Evolutionary conservation across 2,329 filamentous ascomycete genomes (phyloP), one percentile per base, ranked within the genome.

Genomic region (Waltergamsia citrina): DNA sequence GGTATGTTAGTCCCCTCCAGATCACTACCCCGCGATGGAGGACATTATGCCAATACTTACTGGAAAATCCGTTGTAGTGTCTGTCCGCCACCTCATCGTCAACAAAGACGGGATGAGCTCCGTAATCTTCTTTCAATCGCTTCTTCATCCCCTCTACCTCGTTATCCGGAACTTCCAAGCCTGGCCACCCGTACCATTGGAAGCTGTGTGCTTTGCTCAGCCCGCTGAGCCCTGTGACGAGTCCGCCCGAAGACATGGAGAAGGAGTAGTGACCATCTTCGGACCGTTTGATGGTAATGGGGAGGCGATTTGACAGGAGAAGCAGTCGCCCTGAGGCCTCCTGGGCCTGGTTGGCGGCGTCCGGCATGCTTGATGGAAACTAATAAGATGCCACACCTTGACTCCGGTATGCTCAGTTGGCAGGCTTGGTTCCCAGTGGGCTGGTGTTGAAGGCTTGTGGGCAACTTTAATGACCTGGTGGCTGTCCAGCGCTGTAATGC

Each of bases 181-280:
- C 92, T 1, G 92, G 88, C 90, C 92, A 96, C 46, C 92, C 92
- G 60, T 96, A 96, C 92, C 92, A 98, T 59, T 92, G 85, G 60
- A 96, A 96, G 46, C 81, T 90, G 18, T 86, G 94, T 21, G 85
- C 83, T 62, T 95, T 95, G 49, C 85, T 81, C 38, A 96, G 65
- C 18, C 92, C 92, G 45, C 85, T 94, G 40, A 98, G 69, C 15
- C 92, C 92, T 33, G 86, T 94, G 50, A 96, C 92, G 26, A 98
- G 74, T 26, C 92, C 92, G 38, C 92, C 92, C 3, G 92, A 96
- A 30, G 90, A 96, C 85, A 95, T 94, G 55, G 83, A 86, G 60
- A 94, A 94, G 51, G 80, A 75, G 65, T 94, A 98, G 56, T 82
- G 81, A 50, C 86, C 88, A 67, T 94, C 85, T 34, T 92, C 85